Evolutionary conservation across 2,329 filamentous ascomycete genomes (phyloP).

Genomic region (Aspergillus phoenicis): DNA sequence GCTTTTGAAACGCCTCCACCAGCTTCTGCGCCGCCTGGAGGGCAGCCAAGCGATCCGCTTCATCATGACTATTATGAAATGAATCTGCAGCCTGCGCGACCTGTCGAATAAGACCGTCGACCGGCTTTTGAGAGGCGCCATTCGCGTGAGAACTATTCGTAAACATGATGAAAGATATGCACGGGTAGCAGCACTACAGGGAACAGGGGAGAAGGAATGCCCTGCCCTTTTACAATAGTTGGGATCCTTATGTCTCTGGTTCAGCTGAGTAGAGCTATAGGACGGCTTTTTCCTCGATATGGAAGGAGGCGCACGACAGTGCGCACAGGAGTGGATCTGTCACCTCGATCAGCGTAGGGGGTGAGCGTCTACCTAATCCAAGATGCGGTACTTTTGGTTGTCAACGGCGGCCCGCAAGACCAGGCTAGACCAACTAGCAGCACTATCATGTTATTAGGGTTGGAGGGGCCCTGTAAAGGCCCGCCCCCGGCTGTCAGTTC

Average conservation of each 20-base stretch:
- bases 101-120: slow-evolving; percentile 7
- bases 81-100: neutral
- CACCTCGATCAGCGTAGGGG: neutral
- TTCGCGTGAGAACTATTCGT: neutral
- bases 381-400: neutral
- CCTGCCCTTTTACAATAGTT: neutral
- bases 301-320: neutral
- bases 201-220: neutral
- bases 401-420: neutral
- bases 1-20: slow-evolving; percentile 9
- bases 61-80: neutral
- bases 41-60: slow-evolving; percentile 12
- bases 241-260: neutral
- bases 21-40: slow-evolving; percentile 14
- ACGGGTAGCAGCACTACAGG: neutral
- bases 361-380: neutral
- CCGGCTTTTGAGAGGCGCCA: neutral
- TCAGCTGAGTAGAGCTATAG: neutral
- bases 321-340: neutral
- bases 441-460: neutral
- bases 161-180: neutral
- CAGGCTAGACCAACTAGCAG: neutral
- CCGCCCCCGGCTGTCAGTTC: neutral
- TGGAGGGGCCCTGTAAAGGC: neutral
- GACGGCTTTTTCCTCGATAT: neutral